Evolutionary conservation across 345 rosid genomes (phyloP).

Genomic region (Melaleuca alternifolia): DNA sequence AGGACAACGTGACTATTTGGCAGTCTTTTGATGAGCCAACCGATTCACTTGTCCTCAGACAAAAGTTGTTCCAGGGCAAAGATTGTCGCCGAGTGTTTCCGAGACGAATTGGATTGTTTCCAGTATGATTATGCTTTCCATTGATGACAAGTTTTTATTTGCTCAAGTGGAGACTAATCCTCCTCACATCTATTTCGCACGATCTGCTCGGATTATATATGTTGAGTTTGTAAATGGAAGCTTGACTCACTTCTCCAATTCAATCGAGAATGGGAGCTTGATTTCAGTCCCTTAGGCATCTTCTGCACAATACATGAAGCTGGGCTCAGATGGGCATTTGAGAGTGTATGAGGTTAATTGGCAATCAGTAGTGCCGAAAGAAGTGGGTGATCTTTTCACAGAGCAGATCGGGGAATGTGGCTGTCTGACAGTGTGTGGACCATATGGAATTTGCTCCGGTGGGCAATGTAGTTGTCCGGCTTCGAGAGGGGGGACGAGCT

Average conservation of each 20-base stretch:
- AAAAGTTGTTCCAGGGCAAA: neutral
- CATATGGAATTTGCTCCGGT: slow-evolving; percentile 14
- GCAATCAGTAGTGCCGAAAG: no score
- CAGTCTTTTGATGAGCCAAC: slow-evolving; percentile 12
- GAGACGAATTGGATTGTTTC: neutral
- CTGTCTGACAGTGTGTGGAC: slow-evolving; percentile 22
- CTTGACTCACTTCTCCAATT: neutral
- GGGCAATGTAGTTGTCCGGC: slow-evolving; percentile 15
- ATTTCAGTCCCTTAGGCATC: neutral
- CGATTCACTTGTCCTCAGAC: slow-evolving; percentile 3
- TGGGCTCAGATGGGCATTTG: neutral
- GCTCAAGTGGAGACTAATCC: slow-evolving; percentile 7
- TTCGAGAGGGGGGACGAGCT: neutral
- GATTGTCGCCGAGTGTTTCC: slow-evolving; percentile 4
- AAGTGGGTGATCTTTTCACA: slow-evolving; percentile 3
- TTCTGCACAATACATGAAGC: neutral
- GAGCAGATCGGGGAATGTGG: neutral
- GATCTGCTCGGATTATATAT: no score
- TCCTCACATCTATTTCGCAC: neutral
- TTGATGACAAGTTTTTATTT: neutral
- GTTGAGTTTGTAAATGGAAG: no score
- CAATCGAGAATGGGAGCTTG: neutral
- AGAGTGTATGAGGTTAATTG: neutral
- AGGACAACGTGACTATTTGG: slow-evolving; percentile 4
- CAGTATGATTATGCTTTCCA: slow-evolving; percentile 3